These are phyloP conservation scores for Limnomonas spitsbergensis DNA, from an alignment of 139 green algal species.

Conservation along the genomic window DNA sequence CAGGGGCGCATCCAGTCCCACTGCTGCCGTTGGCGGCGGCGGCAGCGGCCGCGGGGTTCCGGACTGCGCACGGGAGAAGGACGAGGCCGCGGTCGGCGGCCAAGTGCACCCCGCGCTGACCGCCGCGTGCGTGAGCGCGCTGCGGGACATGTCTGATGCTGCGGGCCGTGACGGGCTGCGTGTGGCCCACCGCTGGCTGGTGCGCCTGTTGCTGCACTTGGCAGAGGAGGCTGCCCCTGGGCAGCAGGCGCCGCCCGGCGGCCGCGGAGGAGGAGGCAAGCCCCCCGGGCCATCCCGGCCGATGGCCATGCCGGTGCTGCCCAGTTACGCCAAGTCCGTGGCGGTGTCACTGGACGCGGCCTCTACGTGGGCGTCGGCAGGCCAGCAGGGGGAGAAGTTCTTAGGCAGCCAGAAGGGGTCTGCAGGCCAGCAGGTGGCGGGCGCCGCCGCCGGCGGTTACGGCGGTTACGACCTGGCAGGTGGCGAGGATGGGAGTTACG, in stretches of 20 bases:
- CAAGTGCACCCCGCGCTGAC: too few species aligned
- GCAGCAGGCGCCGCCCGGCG: too few species aligned
- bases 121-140: too few species aligned
- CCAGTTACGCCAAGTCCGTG: background rate
- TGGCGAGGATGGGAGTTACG: background rate
- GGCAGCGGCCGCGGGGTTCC: too few species aligned
- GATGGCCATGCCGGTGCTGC: background rate
- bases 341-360: background rate
- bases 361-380: background rate
- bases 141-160: background rate
- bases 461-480: too few species aligned
- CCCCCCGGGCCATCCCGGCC: too few species aligned
- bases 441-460: too few species aligned
- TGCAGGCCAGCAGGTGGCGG: too few species aligned
- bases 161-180: background rate
- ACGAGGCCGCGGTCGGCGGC: too few species aligned
- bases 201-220: background rate
- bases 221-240: background rate
- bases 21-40: background rate
- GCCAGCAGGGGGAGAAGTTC: background rate
- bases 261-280: too few species aligned
- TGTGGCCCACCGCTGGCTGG: background rate
- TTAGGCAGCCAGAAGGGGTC: background rate
- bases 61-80: too few species aligned
- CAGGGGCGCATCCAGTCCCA: background rate